phyloP scores from a whole-genome alignment of 768 basidiomycete species.

The Xanthoconium stramineum region DNA sequence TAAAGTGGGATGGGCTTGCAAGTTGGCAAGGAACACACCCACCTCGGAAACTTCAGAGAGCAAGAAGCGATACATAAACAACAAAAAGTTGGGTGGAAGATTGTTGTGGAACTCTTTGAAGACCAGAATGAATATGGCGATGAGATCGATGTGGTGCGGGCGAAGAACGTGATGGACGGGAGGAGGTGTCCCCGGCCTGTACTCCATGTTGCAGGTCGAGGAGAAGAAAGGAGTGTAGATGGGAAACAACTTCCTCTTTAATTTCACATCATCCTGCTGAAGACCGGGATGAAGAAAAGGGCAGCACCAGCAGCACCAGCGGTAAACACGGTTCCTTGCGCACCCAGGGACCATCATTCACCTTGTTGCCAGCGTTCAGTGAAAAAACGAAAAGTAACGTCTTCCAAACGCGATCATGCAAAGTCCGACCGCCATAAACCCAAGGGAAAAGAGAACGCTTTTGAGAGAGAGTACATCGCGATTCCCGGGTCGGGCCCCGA shows the following conservation, averaged over 20 bases:
- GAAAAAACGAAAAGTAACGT: conserved; percentile 60
- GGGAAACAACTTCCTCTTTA: conserved; percentile 25
- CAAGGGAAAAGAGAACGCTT: conserved; percentile 58
- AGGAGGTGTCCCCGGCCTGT: conserved; percentile 45
- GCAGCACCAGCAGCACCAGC: conserved; percentile 26
- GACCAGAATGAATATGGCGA: conserved; percentile 58
- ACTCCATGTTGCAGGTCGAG: conserved; percentile 19
- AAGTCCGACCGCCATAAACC: conserved; percentile 32
- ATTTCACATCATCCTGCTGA: neutral
- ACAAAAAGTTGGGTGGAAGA: conserved; percentile 54
- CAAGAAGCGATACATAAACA: conserved; percentile 64
- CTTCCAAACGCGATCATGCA: conserved; percentile 11
- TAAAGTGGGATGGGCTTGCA: conserved; percentile 1
- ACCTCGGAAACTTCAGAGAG: conserved; percentile 74
- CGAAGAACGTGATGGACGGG: conserved; percentile 65
- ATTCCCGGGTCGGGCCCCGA: conserved; percentile 43
- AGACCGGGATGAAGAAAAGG: conserved; percentile 25
- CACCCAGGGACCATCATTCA: neutral
- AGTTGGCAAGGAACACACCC: neutral
- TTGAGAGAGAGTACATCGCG: conserved; percentile 56
- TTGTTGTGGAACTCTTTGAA: conserved; percentile 58
- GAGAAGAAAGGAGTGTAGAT: neutral
- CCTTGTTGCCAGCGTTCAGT: conserved; percentile 35
- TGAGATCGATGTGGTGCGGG: conserved; percentile 73
- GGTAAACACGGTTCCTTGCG: conserved; percentile 19